phyloP scores from a whole-genome alignment of 352 stramenopile species.

The Aphanomyces stellatus region DNA sequence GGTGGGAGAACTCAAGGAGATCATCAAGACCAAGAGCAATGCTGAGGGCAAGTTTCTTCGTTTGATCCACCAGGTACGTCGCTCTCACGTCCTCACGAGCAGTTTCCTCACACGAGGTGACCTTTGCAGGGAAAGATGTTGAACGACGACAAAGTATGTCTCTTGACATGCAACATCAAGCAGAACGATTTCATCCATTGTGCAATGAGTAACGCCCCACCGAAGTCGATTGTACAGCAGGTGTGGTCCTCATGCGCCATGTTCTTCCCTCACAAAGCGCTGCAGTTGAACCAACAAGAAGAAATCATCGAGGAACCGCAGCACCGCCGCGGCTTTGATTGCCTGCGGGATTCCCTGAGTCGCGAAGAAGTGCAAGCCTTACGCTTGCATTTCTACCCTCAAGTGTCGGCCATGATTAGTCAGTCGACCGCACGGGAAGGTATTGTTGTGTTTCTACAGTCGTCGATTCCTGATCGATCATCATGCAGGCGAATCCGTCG shows the following conservation, averaged over 20 bases:
- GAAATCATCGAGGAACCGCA: constrained; percentile 25
- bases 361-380: constrained; percentile 79
- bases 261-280: background rate
- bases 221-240: constrained; percentile 71
- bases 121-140: constrained; percentile 63
- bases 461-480: background rate
- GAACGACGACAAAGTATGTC: constrained; percentile 65
- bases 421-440: constrained; percentile 45
- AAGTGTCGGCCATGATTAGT: constrained; percentile 76
- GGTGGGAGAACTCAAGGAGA: constrained; percentile 50
- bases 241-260: constrained; percentile 22
- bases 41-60: constrained; percentile 79
- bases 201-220: constrained; percentile 66
- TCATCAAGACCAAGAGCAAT: constrained; percentile 53
- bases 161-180: constrained; percentile 70
- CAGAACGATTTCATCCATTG: constrained; percentile 81
- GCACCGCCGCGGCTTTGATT: constrained; percentile 59
- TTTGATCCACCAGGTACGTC: constrained; percentile 64
- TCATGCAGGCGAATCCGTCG: constrained; percentile 62
- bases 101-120: background rate
- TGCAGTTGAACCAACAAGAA: constrained; percentile 45
- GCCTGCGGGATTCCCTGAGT: constrained; percentile 70
- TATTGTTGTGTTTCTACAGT: background rate
- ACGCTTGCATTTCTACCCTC: constrained; percentile 80
- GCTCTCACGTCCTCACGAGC: background rate